Evolutionary conservation across 352 stramenopile species (phyloP).

Genomic region (Pythium rishiriense): DNA sequence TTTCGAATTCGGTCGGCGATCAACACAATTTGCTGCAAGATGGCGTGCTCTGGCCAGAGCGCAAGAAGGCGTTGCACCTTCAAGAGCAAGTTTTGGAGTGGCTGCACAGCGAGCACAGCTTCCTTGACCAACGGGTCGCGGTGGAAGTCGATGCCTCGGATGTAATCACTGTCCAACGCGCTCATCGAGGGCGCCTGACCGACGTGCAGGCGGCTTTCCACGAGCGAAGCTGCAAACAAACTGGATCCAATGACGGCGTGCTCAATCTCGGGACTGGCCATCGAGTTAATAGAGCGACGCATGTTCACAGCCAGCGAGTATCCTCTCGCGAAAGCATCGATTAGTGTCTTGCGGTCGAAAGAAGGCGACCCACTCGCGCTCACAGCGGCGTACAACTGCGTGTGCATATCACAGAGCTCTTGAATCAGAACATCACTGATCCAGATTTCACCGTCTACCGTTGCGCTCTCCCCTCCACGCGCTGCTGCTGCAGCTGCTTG

Average conservation of each 20-base stretch:
- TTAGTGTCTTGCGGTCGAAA: constrained; percentile 38
- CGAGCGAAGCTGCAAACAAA: constrained; percentile 65
- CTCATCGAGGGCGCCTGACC: constrained; percentile 57
- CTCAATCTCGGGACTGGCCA: constrained; percentile 42
- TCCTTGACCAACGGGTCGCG: constrained; percentile 93
- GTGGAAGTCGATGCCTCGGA: constrained; percentile 92
- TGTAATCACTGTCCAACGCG: constrained; percentile 72
- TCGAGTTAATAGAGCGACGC: constrained; percentile 64
- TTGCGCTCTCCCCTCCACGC: neutral
- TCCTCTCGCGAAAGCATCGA: constrained; percentile 64
- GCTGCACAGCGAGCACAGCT: constrained; percentile 85
- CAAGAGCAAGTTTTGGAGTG: constrained; percentile 88
- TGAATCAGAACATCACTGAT: constrained; percentile 78
- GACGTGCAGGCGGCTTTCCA: constrained; percentile 64
- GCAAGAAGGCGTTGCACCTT: constrained; percentile 90
- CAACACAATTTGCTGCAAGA: constrained; percentile 94
- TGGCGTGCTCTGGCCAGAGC: constrained; percentile 96
- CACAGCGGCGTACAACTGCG: constrained; percentile 60
- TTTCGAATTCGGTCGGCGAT: constrained; percentile 89
- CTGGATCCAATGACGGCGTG: constrained; percentile 50
- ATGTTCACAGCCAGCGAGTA: constrained; percentile 74
- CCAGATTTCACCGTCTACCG: constrained; percentile 44
- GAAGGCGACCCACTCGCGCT: constrained; percentile 8
- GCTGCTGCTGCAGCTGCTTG: constrained; percentile 25
- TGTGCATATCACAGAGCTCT: constrained; percentile 68